Percentiles rank a stretch among this genome's conserved stretches.
These are phyloP conservation scores for Yamadazyma membranifaciens DNA, from an alignment of 1,139 yeast genomes.

Conservation along the genomic window DNA sequence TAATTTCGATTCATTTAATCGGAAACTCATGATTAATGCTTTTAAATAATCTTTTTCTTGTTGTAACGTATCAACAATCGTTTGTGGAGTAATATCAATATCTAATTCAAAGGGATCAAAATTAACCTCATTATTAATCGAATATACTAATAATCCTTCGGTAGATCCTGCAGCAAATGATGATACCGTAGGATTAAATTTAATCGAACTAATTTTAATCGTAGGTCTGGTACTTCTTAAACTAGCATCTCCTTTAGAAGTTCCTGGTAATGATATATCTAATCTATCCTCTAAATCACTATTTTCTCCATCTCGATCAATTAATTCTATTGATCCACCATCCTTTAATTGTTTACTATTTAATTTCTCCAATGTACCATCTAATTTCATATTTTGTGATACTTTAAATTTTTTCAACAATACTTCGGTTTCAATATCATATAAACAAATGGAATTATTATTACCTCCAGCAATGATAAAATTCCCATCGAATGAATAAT, in stretches of 20 bases:
- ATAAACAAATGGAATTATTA: constrained; percentile 85
- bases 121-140: constrained; percentile 69
- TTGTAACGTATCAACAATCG: constrained; percentile 59
- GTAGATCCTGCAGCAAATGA: constrained; percentile 96
- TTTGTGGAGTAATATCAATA: constrained; percentile 83
- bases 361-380: constrained; percentile 80
- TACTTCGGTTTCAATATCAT: constrained; percentile 87
- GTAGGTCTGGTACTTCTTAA: constrained; percentile 76
- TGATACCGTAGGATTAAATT: constrained; percentile 86
- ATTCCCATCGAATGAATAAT: constrained; percentile 87
- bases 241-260: constrained; percentile 84
- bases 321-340: constrained; percentile 79
- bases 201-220: constrained; percentile 70
- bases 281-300: constrained; percentile 83
- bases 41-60: constrained; percentile 67
- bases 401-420: constrained; percentile 77
- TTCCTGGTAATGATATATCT: constrained; percentile 82
- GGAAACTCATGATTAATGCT: constrained; percentile 89
- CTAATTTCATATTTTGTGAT: constrained; percentile 84
- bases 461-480: constrained; percentile 91
- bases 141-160: constrained; percentile 83
- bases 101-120: constrained; percentile 97
- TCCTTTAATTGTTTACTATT: constrained; percentile 84
- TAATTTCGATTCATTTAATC: constrained; percentile 78
- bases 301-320: constrained; percentile 83